Evolutionary conservation across 805 yeast genomes (phyloP).

Genomic region (Metschnikowia aberdeeniae): DNA sequence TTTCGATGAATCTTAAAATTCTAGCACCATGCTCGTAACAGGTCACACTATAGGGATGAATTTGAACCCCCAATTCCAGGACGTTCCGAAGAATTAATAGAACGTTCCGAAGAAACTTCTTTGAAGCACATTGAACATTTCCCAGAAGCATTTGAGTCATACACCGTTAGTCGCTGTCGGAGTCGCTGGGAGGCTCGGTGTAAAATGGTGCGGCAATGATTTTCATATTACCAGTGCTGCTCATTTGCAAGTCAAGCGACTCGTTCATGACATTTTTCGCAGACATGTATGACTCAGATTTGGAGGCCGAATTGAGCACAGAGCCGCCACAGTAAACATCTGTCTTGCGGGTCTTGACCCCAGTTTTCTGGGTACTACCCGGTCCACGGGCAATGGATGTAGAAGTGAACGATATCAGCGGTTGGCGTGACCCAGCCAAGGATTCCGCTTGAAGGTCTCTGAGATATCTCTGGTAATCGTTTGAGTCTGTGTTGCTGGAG

Average conservation of each 20-base stretch:
- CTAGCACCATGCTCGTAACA: too few species aligned
- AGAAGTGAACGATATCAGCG: constrained; percentile 18
- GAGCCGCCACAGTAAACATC: constrained; percentile 5
- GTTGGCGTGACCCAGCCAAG: constrained; percentile 12
- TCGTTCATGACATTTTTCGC: constrained; percentile 11
- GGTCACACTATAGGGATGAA: too few species aligned
- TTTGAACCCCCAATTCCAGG: too few species aligned
- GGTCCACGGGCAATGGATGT: constrained; percentile 15
- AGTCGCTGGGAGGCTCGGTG: constrained; percentile 36
- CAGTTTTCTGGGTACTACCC: constrained; percentile 9
- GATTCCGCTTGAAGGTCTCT: constrained; percentile 13
- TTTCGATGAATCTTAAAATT: background rate
- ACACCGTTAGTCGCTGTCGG: constrained; percentile 17
- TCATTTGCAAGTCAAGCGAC: constrained; percentile 10
- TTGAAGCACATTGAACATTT: too few species aligned
- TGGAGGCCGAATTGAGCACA: constrained; percentile 1
- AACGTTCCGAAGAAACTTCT: too few species aligned
- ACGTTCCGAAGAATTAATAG: too few species aligned
- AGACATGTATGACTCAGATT: constrained; percentile 11
- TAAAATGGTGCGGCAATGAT: constrained; percentile 38
- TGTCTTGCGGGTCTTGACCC: constrained; percentile 5
- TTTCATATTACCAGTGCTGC: constrained; percentile 18
- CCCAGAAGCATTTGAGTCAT: too few species aligned
- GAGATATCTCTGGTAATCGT: constrained; percentile 22
- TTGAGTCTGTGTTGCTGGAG: constrained; percentile 5